Evolutionary conservation across 2,329 filamentous ascomycete species (phyloP).

Genomic region (Scedosporium minutisporum): DNA sequence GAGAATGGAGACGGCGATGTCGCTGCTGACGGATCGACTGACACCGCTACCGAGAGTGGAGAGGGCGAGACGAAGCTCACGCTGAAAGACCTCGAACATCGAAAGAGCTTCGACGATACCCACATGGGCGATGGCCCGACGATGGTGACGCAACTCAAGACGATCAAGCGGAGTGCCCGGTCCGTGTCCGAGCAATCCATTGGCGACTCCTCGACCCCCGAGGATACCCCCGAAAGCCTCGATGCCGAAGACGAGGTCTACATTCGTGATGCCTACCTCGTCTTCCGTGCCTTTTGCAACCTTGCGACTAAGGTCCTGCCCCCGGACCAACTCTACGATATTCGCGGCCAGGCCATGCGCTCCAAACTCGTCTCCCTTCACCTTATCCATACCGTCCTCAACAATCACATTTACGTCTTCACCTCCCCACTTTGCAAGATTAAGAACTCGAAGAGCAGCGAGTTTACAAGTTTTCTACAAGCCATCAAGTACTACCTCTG

Average conservation of each 20-base stretch:
- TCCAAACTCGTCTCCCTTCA: conserved; percentile 94
- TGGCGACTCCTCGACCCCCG: conserved; percentile 41
- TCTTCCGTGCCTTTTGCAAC: conserved; percentile 96
- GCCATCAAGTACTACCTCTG: conserved; percentile 96
- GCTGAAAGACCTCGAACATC: conserved; percentile 55
- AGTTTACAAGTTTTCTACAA: conserved; percentile 83
- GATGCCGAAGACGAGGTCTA: conserved; percentile 88
- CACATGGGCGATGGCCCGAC: conserved; percentile 57
- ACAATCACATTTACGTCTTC: conserved; percentile 88
- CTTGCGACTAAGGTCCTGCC: conserved; percentile 85
- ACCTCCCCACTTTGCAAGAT: conserved; percentile 88
- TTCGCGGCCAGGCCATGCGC: conserved; percentile 91
- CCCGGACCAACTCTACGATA: conserved; percentile 83
- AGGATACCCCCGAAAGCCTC: conserved; percentile 49
- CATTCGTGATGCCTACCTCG: conserved; percentile 91
- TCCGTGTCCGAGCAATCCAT: conserved; percentile 46
- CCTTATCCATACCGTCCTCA: conserved; percentile 87
- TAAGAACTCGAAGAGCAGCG: conserved; percentile 78
- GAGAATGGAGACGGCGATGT: conserved; percentile 24
- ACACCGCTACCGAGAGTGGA: conserved; percentile 16
- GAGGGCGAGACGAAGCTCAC: conserved; percentile 44
- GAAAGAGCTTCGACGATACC: conserved; percentile 61
- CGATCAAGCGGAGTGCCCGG: conserved; percentile 28
- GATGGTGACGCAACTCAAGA: conserved; percentile 54
- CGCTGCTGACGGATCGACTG: conserved; percentile 15